Percentiles rank a stretch among this genome's conserved stretches.
Evolutionary conservation across 2,329 filamentous ascomycete species (phyloP).

Genomic region (Amphichorda felina): DNA sequence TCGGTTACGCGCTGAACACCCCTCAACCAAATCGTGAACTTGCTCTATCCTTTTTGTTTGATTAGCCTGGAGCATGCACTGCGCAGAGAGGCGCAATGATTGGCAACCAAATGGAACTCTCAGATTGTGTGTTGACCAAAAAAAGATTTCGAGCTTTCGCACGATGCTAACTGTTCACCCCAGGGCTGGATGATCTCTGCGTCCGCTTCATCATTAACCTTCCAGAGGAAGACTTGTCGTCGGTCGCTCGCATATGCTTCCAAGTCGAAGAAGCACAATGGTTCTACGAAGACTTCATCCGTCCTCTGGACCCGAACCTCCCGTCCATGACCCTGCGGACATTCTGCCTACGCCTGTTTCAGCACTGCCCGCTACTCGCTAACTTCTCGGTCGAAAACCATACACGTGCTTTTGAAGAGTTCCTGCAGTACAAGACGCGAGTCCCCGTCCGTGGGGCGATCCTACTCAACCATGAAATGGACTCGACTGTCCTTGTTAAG

Average conservation of each 20-base stretch:
- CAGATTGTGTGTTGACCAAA: conserved; percentile 57
- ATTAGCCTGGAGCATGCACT: conserved; percentile 1
- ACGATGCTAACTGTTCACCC: not conserved
- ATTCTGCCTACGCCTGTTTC: conserved; percentile 85
- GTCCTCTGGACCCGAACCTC: conserved; percentile 72
- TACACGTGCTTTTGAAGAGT: conserved; percentile 77
- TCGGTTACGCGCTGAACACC: conserved; percentile 15
- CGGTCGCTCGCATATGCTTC: conserved; percentile 91
- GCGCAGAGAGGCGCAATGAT: conserved; percentile 46
- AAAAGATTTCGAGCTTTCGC: conserved; percentile 5
- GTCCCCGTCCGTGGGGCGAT: conserved; percentile 93
- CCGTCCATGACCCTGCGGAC: conserved; percentile 75
- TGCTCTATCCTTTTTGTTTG: too few species aligned
- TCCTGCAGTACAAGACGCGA: conserved; percentile 86
- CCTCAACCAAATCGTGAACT: conserved; percentile 16
- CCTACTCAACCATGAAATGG: conserved; percentile 87
- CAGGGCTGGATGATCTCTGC: conserved; percentile 93
- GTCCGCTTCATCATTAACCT: conserved; percentile 98
- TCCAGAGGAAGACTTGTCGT: conserved; percentile 78
- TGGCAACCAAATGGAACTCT: conserved; percentile 70
- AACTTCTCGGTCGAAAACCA: conserved; percentile 69
- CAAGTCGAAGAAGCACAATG: conserved; percentile 99
- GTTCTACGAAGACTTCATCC: conserved; percentile 99
- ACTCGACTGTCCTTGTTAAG: conserved; percentile 84
- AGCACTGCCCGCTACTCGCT: conserved; percentile 82